phyloP scores from a whole-genome alignment of 2,329 filamentous ascomycete genomes.

The Penicillium sp. region DNA sequence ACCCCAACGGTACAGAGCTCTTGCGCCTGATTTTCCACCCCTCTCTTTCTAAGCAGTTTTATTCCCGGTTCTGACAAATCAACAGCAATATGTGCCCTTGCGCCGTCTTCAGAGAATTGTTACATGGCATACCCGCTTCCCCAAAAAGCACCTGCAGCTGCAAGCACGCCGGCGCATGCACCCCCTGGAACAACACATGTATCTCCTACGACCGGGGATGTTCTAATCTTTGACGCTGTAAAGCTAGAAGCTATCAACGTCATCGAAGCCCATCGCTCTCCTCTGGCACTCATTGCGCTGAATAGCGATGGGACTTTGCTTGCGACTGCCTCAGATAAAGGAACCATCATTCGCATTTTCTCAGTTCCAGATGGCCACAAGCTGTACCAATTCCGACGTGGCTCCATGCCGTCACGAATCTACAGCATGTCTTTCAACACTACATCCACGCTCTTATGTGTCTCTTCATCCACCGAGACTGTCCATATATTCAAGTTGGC shows the following conservation, averaged over 20 bases:
- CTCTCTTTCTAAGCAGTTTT: neutral
- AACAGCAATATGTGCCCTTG: conserved; percentile 76
- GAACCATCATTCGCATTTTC: conserved; percentile 94
- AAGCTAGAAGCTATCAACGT: conserved; percentile 90
- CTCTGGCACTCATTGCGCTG: conserved; percentile 78
- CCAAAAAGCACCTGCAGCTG: conserved; percentile 48
- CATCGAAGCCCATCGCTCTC: conserved; percentile 86
- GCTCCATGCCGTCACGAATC: conserved; percentile 89
- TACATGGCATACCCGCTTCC: conserved; percentile 90
- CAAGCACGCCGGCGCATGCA: conserved; percentile 64
- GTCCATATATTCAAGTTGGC: conserved; percentile 87
- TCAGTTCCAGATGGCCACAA: conserved; percentile 84
- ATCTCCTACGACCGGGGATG: conserved; percentile 77
- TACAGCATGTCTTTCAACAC: conserved; percentile 99
- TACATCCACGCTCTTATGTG: conserved; percentile 81
- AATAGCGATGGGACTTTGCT: conserved; percentile 87
- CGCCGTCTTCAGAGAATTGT: conserved; percentile 89
- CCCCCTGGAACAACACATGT: conserved; percentile 67
- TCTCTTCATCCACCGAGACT: conserved; percentile 92
- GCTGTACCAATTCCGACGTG: conserved; percentile 88
- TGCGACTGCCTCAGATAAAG: conserved; percentile 92
- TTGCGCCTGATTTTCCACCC: conserved; percentile 3
- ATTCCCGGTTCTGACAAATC: conserved; percentile 10
- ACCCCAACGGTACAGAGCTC: conserved; percentile 56
- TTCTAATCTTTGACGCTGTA: conserved; percentile 82